Evolutionary conservation across 2,329 filamentous ascomycete genomes (phyloP), one percentile per base, ranked within the genome.

Genomic region (Talaromyces sp.): DNA sequence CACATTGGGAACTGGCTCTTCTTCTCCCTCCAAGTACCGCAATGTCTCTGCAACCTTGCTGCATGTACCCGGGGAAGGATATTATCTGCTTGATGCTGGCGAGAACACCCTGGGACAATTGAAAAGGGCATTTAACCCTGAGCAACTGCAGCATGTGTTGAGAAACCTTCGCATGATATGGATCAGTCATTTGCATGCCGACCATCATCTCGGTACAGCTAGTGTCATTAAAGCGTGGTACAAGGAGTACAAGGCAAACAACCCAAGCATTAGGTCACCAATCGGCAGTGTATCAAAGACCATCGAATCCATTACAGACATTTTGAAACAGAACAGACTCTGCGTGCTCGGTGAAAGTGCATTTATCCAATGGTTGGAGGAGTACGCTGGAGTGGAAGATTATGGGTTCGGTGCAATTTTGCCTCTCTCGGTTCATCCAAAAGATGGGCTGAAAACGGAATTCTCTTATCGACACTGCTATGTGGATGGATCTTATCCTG

Each of bases 121-220:
- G 43, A 85, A 85, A 61, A 88, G 94, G 56, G 80, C 90, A 0
- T 93, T 89, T 68, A 81, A 83, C 6, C 77, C 81, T 0, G 80
- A 85, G 4, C 83, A 90, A 64, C 78, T 93, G 3, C 79, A 79
- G 29, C 80, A 87, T n/a, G 81, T 96, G 12, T 79, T 99, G n/a
- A 82, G 80, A 61, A 87, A 95, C 64, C 80, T 99, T 50, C 88
- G 87, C 58, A 85, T 86, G 66, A 88, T 99, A 64, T 96, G 91
- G 86, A 94, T 99, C 75, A 96, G 91, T 73, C 94, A 99, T 76
- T 80, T 96, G 63, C 94, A 99, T 74, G 94, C 94, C 4, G 94
- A 99, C 76, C 94, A 99, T 75, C 94, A 97, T 70, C 83, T 99
- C 21, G 94, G 94, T 29, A 90, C 87, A 0, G 81, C 85, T n/a